Percentiles rank a stretch among this genome's conserved stretches.
phyloP scores from a whole-genome alignment of 1,139 yeast species.

The Diutina sp. region DNA sequence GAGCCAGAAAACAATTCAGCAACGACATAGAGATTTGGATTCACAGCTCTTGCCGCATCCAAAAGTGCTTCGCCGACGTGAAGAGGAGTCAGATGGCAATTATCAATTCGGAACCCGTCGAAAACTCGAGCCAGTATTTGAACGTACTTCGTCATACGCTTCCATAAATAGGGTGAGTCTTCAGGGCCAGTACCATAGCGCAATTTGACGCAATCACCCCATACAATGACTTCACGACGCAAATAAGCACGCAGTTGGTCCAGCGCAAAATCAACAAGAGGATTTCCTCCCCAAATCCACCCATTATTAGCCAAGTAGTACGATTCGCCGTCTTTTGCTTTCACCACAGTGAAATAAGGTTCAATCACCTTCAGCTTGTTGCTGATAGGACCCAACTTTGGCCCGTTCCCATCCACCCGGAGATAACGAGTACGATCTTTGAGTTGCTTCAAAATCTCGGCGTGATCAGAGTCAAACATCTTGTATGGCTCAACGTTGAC shows the following conservation, averaged over 20 bases:
- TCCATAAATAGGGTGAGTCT: conserved; percentile 87
- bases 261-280: conserved; percentile 87
- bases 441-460: conserved; percentile 52
- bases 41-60: conserved; percentile 76
- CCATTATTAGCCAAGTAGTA: conserved; percentile 90
- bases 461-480: conserved; percentile 64
- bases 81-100: conserved; percentile 91
- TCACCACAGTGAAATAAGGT: conserved; percentile 73
- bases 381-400: conserved; percentile 56
- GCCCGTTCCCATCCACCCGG: conserved; percentile 72
- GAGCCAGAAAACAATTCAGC: conserved; percentile 94
- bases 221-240: conserved; percentile 85
- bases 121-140: conserved; percentile 63
- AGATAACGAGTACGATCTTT: conserved; percentile 64
- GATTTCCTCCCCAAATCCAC: conserved; percentile 98
- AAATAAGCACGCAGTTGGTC: conserved; percentile 65
- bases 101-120: conserved; percentile 86
- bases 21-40: conserved; percentile 81
- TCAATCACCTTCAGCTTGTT: conserved; percentile 56
- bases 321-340: conserved; percentile 33
- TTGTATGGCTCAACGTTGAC: conserved; percentile 62
- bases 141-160: conserved; percentile 72
- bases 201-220: conserved; percentile 96
- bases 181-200: conserved; percentile 67
- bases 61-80: conserved; percentile 86